Base-by-base conservation (phyloP, 306 rosid species). In the Vigna hirtella region DNA sequence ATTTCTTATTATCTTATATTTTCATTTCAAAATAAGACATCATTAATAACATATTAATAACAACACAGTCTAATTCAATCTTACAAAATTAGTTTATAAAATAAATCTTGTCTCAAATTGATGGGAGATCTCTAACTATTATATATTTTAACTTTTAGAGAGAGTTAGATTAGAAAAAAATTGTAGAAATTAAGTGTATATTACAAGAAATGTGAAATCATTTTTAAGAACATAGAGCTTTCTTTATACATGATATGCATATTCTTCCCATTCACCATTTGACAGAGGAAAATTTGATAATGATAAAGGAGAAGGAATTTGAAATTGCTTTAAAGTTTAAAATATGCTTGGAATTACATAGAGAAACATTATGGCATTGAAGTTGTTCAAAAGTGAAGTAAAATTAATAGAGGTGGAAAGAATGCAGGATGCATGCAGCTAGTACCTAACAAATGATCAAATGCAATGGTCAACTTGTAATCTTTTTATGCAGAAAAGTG, bases 401-500 rank as follows among this genome's bases (percentile, higher is more conserved):
- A 26, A 26, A 26, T 26, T 36, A 50, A 38, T 36, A 51, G 16
- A 62, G 62, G 66, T 30, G 64, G 16, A 38, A 77, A 38, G 16
- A 0, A 26, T 26, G 28, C 28, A 26, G 28, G 28, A 26, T 26
- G 28, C 28, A 63, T 47, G 49, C 56, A 22, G 22, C 73, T 14
- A 47, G 73, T 24, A 42, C 40, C 16, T 20, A 50, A 48, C n/a
- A 49, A 42, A 34, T 72, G 65, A 57, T 77, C 18, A 72, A 63
- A 77, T 18, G 71, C 49, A 75, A 78, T 34, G 42, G 79, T 80
- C 87, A 86, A 76, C 24, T 28, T 62, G 65, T 71, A 71, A 24
- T 52, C 63, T 64, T 79, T 70, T 14, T 24, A 64, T 51, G 87
- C 77, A 86, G 87, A 32, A 83, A 82, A 73, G 77, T 80, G 53